phyloP scores from a whole-genome alignment of 352 stramenopile genomes.

The Phytophthora rubi region DNA sequence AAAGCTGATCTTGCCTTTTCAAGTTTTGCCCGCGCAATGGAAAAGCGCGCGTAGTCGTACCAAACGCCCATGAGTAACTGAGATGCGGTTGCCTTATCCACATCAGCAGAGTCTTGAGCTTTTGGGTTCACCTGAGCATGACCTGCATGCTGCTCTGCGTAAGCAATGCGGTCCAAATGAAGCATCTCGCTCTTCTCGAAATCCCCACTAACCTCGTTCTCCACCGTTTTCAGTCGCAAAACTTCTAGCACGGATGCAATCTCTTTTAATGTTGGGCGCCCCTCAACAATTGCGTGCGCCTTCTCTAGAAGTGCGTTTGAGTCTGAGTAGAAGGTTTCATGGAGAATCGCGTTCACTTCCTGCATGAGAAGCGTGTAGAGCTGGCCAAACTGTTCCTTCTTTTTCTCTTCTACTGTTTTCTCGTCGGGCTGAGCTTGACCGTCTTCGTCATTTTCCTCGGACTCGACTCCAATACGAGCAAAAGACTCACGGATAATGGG shows the following conservation, averaged over 20 bases:
- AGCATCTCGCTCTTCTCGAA: slow-evolving; percentile 67
- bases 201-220: slow-evolving; percentile 77
- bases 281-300: slow-evolving; percentile 22
- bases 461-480: slow-evolving; percentile 29
- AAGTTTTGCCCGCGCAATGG: slow-evolving; percentile 47
- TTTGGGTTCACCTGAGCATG: slow-evolving; percentile 14
- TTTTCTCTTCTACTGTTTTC: slow-evolving; percentile 35
- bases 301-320: slow-evolving; percentile 45
- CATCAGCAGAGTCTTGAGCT: slow-evolving; percentile 8
- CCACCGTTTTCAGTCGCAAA: slow-evolving; percentile 58
- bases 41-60: slow-evolving; percentile 76
- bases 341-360: slow-evolving; percentile 73
- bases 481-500: slow-evolving; percentile 73
- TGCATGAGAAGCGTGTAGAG: slow-evolving; percentile 79
- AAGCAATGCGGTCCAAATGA: slow-evolving; percentile 71
- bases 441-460: slow-evolving; percentile 26
- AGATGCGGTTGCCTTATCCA: slow-evolving; percentile 13
- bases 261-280: slow-evolving; percentile 32
- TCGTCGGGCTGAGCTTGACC: slow-evolving; percentile 6
- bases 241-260: slow-evolving; percentile 38
- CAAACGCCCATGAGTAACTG: slow-evolving; percentile 46
- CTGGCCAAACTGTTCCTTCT: slow-evolving; percentile 68
- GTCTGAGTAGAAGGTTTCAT: slow-evolving; percentile 62
- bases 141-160: slow-evolving; percentile 49
- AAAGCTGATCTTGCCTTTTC: slow-evolving; percentile 66